Conservation (phyloP, 441 rosid genomes). For the Jatropha multifida region DNA sequence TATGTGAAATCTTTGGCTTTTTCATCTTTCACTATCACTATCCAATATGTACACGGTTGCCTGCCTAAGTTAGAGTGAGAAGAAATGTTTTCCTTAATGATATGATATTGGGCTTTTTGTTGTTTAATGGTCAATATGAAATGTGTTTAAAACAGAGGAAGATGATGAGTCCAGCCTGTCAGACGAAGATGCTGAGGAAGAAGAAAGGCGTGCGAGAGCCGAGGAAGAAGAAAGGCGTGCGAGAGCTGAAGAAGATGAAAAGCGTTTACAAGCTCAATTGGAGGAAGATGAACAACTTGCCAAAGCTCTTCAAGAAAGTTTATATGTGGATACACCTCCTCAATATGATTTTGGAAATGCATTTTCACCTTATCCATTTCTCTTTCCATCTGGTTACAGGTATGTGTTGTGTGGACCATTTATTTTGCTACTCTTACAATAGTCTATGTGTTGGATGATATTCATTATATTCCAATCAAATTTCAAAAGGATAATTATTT, state of each 20-base stretch:
- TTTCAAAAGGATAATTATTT: not conserved
- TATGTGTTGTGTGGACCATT: conserved; percentile 26
- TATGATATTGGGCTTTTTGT: not conserved
- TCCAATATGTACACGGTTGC: not conserved
- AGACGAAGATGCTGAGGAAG: conserved; percentile 35
- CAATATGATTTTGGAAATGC: conserved; percentile 39
- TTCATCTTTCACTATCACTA: too few relatives aligned
- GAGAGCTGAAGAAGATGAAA: conserved; percentile 17
- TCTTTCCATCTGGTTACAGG: conserved; percentile 62
- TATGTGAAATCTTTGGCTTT: too few relatives aligned
- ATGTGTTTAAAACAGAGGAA: conserved; percentile 33
- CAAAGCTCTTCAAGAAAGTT: conserved; percentile 71
- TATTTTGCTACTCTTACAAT: conserved; percentile 9
- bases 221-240: conserved; percentile 38
- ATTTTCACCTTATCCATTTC: conserved; percentile 52
- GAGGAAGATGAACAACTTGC: conserved; percentile 89
- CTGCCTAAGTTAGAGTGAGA: not conserved
- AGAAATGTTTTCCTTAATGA: not conserved
- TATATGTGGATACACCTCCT: conserved; percentile 48
- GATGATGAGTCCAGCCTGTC: conserved; percentile 37
- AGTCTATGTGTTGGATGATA: not conserved
- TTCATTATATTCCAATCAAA: not conserved
- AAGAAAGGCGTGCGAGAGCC: conserved; percentile 67
- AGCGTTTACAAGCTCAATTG: conserved; percentile 42
- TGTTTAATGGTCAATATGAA: not conserved